These are phyloP conservation scores for Xylariaceae sp. DNA, from an alignment of 2,329 filamentous ascomycete species.

Conservation along the genomic window DNA sequence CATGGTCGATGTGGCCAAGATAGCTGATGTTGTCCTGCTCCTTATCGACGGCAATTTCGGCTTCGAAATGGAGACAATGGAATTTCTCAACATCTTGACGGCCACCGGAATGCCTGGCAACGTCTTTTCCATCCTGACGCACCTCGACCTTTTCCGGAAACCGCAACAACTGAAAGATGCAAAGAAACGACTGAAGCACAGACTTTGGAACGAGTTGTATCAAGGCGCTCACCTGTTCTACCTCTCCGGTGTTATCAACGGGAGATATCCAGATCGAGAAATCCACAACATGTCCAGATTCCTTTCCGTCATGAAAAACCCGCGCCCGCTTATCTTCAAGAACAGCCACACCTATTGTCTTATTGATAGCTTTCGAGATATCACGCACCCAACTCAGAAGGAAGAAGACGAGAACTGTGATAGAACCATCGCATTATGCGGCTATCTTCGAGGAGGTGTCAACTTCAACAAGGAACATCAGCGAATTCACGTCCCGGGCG, in stretches of 20 bases:
- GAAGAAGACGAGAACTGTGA: conserved; percentile 89
- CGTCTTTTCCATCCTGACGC: conserved; percentile 93
- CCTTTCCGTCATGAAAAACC: conserved; percentile 98
- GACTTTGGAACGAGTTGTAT: conserved; percentile 96
- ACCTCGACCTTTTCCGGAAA: conserved; percentile 92
- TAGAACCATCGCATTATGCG: conserved; percentile 83
- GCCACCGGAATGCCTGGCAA: conserved; percentile 97
- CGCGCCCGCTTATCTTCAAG: conserved; percentile 90
- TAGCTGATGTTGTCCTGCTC: conserved; percentile 92
- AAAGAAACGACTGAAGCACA: conserved; percentile 93
- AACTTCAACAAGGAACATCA: conserved; percentile 81
- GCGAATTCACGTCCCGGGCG: conserved; percentile 84
- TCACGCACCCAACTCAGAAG: conserved; percentile 88
- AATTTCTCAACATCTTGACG: conserved; percentile 92
- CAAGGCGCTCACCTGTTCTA: conserved; percentile 97
- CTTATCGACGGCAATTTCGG: conserved; percentile 99
- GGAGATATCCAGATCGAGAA: conserved; percentile 92
- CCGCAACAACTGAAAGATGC: conserved; percentile 78
- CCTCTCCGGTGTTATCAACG: conserved; percentile 92
- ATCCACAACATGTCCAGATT: conserved; percentile 94
- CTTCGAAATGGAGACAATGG: conserved; percentile 99
- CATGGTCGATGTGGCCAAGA: conserved; percentile 96
- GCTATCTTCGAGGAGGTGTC: conserved; percentile 89
- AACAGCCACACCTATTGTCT: conserved; percentile 94
- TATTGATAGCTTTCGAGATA: conserved; percentile 89